These are phyloP conservation scores for Microbotryum intermedium DNA, from an alignment of 1,284 basidiomycete genomes.

Conservation along the genomic window DNA sequence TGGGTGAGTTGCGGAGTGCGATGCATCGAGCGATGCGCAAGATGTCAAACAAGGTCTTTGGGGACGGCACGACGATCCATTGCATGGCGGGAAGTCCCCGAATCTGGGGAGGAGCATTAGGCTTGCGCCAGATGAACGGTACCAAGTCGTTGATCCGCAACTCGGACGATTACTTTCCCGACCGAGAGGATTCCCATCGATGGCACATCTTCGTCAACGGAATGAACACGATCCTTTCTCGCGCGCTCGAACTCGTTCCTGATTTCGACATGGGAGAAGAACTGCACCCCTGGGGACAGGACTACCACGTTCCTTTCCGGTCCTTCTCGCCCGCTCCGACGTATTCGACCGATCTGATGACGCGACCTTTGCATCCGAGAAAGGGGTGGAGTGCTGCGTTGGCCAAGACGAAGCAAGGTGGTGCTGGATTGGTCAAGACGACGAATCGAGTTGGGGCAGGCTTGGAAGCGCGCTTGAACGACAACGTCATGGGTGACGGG, in stretches of 20 bases:
- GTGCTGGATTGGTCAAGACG: conserved; percentile 19
- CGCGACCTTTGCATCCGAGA: neutral
- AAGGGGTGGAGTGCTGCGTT: conserved; percentile 7
- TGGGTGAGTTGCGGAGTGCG: conserved; percentile 12
- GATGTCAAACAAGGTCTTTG: conserved; percentile 31
- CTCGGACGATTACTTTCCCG: conserved; percentile 36
- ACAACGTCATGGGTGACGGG: conserved; percentile 17
- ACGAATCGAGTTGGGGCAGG: neutral
- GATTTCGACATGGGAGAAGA: conserved; percentile 37
- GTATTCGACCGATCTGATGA: conserved; percentile 22
- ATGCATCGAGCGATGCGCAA: conserved; percentile 21
- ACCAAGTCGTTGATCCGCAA: conserved; percentile 14
- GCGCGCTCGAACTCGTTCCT: conserved; percentile 23
- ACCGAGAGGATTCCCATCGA: conserved; percentile 33
- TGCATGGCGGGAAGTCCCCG: conserved; percentile 34
- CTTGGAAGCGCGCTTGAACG: conserved; percentile 12
- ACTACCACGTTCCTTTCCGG: conserved; percentile 33
- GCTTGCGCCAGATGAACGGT: neutral
- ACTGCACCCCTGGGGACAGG: conserved; percentile 4
- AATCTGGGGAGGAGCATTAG: conserved; percentile 15
- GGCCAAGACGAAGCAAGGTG: conserved; percentile 3
- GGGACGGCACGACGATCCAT: conserved; percentile 30
- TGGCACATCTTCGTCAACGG: conserved; percentile 34
- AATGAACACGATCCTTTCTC: conserved; percentile 23
- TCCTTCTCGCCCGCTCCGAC: conserved; percentile 30